Evolutionary conservation across 805 yeast genomes (phyloP).

Genomic region (Torulaspora microellipsoides): DNA sequence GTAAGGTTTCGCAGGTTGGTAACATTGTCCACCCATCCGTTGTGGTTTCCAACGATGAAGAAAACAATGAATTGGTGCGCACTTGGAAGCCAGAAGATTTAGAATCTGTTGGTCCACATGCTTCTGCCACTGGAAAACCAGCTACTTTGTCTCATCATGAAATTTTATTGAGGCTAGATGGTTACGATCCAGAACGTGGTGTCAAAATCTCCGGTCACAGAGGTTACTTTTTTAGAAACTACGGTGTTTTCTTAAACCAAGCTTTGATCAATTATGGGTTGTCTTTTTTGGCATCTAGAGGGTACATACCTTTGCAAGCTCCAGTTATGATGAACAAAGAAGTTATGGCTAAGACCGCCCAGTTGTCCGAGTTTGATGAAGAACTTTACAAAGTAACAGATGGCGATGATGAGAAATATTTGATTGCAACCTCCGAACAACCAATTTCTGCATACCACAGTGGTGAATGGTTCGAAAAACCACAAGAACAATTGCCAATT

Average conservation of each 20-base stretch:
- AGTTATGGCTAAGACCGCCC: constrained; percentile 99
- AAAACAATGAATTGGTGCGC: constrained; percentile 79
- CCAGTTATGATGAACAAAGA: constrained; percentile 99
- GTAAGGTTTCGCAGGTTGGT: constrained; percentile 86
- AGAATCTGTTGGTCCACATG: constrained; percentile 54
- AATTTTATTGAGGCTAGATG: constrained; percentile 87
- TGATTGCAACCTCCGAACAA: constrained; percentile 98
- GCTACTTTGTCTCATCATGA: constrained; percentile 93
- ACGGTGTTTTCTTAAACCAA: constrained; percentile 96
- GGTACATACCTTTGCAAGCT: constrained; percentile 89
- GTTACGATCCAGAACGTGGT: constrained; percentile 99
- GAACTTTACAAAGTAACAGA: constrained; percentile 95
- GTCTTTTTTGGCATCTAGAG: constrained; percentile 69
- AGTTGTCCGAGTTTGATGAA: constrained; percentile 95
- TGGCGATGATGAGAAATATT: constrained; percentile 95
- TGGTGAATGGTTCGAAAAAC: constrained; percentile 97
- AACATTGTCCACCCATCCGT: constrained; percentile 93
- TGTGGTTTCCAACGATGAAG: constrained; percentile 84
- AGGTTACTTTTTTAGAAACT: constrained; percentile 92
- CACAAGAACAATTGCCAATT: constrained; percentile 92
- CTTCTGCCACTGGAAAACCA: constrained; percentile 71
- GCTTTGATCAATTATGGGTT: constrained; percentile 96
- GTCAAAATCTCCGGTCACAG: constrained; percentile 97
- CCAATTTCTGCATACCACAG: constrained; percentile 98
- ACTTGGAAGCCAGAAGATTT: constrained; percentile 81